Base-by-base conservation (phyloP, 192 early-diverging fungal genomes). In the Allomyces arbusculus region DNA sequence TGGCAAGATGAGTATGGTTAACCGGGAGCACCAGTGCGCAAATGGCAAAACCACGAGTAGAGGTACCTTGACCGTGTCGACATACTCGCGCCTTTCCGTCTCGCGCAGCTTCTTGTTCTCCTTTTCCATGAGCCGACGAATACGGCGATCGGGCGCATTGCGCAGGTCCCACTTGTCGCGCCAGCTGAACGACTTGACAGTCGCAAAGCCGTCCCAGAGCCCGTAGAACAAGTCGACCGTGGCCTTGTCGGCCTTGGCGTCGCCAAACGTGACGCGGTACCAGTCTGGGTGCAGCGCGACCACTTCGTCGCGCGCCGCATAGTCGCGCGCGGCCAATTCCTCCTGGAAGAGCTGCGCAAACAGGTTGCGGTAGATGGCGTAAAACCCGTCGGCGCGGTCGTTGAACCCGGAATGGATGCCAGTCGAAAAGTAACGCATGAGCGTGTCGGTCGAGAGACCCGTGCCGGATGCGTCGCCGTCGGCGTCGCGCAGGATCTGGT, bases 171-270 rank as follows among this genome's bases (percentile, higher is more conserved):
- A 91, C 66, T 92, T 86, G 75, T 99, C 95, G 62, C 79, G 79
- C 95, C 95, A 99, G 28, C 80, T 78, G 68, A 97, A 99, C n/a
- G 85, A 87, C 74, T 97, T 97, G 67, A 76, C 72, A 16, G 86
- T 81, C 1, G 86, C 74, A 69, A 96, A 99, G 20, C 81, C 84
- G 25, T 82, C 72, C 82, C 90, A 98, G 40, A 85, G 80, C 50
- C 76, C 82, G 72, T 92, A 92, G 66, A 91, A 91, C 58, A 95
- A 94, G 65, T 72, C 66, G 8, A 79, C 70, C 55, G 70, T 73
- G n/a, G 67, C 65, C 65, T 72, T 62, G 45, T 71, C 28, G 40
- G 69, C 72, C 14, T 73, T 62, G 24, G 61, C 63, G 67, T 71
- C 64, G 10, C 24, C 24, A 24, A 70, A 71, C 3, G 69, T 68